Conservation (phyloP, 2,329 filamentous ascomycete genomes). For the Capronia epimyces region DNA sequence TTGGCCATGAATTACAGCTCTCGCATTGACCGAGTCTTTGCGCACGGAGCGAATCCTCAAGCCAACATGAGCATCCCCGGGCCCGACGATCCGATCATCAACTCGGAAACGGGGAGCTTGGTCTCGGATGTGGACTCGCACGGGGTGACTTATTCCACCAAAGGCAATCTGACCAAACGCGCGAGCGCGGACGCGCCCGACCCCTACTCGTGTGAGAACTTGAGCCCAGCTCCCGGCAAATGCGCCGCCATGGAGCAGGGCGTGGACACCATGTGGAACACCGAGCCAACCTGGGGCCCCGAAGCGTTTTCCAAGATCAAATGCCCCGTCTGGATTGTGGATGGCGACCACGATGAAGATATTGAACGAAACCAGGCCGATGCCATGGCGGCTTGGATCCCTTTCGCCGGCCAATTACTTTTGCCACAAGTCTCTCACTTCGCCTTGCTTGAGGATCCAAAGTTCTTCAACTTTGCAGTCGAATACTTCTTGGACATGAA, state of each 20-base stretch:
- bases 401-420: slow-evolving; percentile 15
- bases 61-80: slow-evolving; percentile 14
- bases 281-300: slow-evolving; percentile 13
- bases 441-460: slow-evolving; percentile 10
- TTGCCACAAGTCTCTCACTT: slow-evolving; percentile 8
- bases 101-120: slow-evolving; percentile 11
- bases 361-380: slow-evolving; percentile 16
- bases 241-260: slow-evolving; percentile 4
- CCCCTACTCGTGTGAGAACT: slow-evolving; percentile 2
- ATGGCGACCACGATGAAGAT: slow-evolving; percentile 13
- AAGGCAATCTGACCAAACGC: slow-evolving; percentile 4
- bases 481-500: slow-evolving; percentile 18
- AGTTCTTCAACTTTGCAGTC: slow-evolving; percentile 16
- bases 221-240: slow-evolving; percentile 2
- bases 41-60: slow-evolving; percentile 15
- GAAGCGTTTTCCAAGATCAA: slow-evolving; percentile 12
- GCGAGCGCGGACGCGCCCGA: neutral
- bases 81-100: slow-evolving; percentile 18
- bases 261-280: slow-evolving; percentile 10
- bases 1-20: slow-evolving; percentile 18
- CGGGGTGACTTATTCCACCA: slow-evolving; percentile 10
- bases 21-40: slow-evolving; percentile 18
- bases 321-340: slow-evolving; percentile 18
- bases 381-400: slow-evolving; percentile 14
- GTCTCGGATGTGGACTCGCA: slow-evolving; percentile 7